Percentiles rank a stretch among this genome's conserved stretches.
phyloP scores from a whole-genome alignment of 2,329 filamentous ascomycete species.

The Colletotrichum euphorbiae region DNA sequence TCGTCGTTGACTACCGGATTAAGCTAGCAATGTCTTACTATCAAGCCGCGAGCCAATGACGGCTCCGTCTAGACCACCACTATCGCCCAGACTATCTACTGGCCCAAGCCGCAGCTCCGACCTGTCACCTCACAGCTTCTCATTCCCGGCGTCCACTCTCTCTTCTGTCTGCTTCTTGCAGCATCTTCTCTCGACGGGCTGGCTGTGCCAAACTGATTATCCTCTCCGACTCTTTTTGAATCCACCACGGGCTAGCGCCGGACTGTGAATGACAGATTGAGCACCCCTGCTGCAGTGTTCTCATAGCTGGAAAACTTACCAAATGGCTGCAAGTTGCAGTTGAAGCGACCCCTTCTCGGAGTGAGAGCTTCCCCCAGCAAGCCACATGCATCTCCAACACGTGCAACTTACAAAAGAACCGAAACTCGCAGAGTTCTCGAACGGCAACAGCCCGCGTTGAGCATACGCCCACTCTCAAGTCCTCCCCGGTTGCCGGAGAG shows the following conservation, averaged over 20 bases:
- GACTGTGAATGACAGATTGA: neutral
- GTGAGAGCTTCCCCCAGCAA: neutral
- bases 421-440: too few relatives aligned
- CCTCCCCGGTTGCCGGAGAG: too few relatives aligned
- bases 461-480: too few relatives aligned
- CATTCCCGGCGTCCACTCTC: neutral
- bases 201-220: neutral
- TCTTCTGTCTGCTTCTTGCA: too few relatives aligned
- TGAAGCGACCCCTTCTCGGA: neutral
- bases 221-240: neutral
- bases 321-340: neutral
- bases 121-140: neutral
- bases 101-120: neutral
- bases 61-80: conserved; percentile 6
- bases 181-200: too few relatives aligned
- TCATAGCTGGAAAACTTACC: too few relatives aligned
- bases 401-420: too few relatives aligned
- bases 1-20: conserved; percentile 18
- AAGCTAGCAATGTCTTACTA: conserved; percentile 24
- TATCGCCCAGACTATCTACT: conserved; percentile 26
- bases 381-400: too few relatives aligned
- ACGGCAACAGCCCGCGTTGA: too few relatives aligned
- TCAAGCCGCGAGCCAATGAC: conserved; percentile 10
- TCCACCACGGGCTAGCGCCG: neutral
- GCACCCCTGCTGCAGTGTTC: too few relatives aligned